Evolutionary conservation across 352 stramenopile genomes (phyloP), one percentile per base, ranked within the genome.

Genomic region (Globisporangium okanoganense): DNA sequence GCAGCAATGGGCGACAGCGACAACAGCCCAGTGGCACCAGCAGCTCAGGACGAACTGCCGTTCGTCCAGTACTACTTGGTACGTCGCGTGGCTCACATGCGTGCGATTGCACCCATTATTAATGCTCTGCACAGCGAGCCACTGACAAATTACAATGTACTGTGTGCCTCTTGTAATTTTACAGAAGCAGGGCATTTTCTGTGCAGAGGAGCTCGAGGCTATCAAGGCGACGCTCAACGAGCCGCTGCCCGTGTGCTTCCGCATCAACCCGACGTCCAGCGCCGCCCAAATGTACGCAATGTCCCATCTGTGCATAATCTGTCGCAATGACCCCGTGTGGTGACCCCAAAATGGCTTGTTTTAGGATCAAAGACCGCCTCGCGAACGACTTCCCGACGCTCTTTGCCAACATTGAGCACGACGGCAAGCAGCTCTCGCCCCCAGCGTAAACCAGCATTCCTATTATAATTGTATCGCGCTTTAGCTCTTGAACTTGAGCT

Each of bases 51-150:
- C 25, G 66, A 67, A 18, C 58, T 66, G 20, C 51, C 63, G 35
- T 74, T 91, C 55, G 67, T 87, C 54, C 74, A 90, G 61, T 92
- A 90, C 61, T 92, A 92, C 56, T 38, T 92, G 61, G 78, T 88
- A 62, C 24, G 62, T 45, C 33, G 18, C 22, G 29, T 33, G 12
- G 13, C 10, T 20, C 5, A 33, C 41, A 40, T 60, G 41, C 5
- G 27, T 24, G 16, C 13, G 14, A 27, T 14, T 36, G 27, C n/a
- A n/a, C n/a, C n/a, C n/a, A n/a, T n/a, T n/a, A 5, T 9, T 27
- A 1, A 33, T 14, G 9, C 31, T n/a, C n/a, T n/a, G 20, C 14
- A 22, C 24, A 10, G 22, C 35, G 2, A 20, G 31, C 38, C 16
- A 44, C 61, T 53, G 40, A 47, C 49, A 7, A 33, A 33, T 33